Evolutionary conservation across 1,284 basidiomycete genomes (phyloP).

Genomic region (Agaricales sp.): DNA sequence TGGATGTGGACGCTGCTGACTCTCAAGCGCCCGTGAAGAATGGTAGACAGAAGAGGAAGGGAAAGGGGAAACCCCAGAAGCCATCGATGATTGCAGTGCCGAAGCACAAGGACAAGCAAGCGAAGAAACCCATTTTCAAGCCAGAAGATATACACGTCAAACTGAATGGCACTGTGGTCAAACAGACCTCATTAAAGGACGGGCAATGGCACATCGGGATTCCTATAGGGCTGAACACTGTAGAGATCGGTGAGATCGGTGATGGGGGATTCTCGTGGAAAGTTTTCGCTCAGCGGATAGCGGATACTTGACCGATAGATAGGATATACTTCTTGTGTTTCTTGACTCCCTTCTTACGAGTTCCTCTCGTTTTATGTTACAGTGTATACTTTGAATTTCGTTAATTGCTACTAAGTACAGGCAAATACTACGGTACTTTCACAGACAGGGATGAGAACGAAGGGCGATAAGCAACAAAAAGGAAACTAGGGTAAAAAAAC

Average conservation of each 20-base stretch:
- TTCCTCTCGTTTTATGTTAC: background rate
- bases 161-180: slow-evolving; percentile 35
- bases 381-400: background rate
- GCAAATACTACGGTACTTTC: background rate
- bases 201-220: slow-evolving; percentile 44
- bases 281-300: slow-evolving; percentile 44
- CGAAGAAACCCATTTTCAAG: slow-evolving; percentile 23
- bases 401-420: no score
- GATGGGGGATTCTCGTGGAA: slow-evolving; percentile 51
- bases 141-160: slow-evolving; percentile 40
- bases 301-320: slow-evolving; percentile 23
- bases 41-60: slow-evolving; percentile 30
- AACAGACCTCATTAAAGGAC: slow-evolving; percentile 27
- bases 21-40: slow-evolving; percentile 21
- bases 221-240: slow-evolving; percentile 38
- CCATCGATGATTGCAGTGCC: slow-evolving; percentile 24
- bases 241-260: slow-evolving; percentile 58
- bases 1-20: slow-evolving; percentile 19
- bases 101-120: slow-evolving; percentile 23
- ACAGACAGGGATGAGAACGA: background rate
- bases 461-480: background rate
- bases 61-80: slow-evolving; percentile 23
- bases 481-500: background rate
- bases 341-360: background rate
- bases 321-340: background rate